Conservation (phyloP, 768 basidiomycete species). For the Serendipita sp. region DNA sequence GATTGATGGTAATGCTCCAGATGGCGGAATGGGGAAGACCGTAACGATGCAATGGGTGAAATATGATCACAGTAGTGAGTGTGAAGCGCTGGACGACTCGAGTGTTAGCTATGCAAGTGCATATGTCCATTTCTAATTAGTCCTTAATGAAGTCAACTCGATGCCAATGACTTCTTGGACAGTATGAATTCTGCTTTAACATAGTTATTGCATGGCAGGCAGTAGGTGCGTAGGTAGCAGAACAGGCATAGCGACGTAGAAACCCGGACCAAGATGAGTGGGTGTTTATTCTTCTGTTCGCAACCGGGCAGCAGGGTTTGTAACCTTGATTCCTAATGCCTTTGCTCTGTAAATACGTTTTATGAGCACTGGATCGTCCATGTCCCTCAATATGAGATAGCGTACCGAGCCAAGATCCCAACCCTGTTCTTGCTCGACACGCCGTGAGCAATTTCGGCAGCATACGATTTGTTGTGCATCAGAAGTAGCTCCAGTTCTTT, state of each 20-base stretch:
- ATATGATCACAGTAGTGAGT: conserved; percentile 85
- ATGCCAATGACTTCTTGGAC: neutral
- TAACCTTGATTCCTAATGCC: conserved; percentile 80
- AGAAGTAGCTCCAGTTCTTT: conserved; percentile 88
- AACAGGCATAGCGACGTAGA: neutral
- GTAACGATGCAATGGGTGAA: conserved; percentile 61
- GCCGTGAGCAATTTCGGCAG: conserved; percentile 92
- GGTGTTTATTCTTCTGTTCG: conserved; percentile 67
- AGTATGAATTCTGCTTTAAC: neutral
- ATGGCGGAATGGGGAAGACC: conserved; percentile 13
- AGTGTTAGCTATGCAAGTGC: conserved; percentile 97
- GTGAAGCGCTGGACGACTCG: conserved; percentile 50
- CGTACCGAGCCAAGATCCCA: conserved; percentile 72
- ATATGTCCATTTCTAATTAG: conserved; percentile 44
- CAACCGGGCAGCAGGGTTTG: conserved; percentile 81
- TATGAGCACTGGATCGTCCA: conserved; percentile 4
- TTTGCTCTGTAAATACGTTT: conserved; percentile 42
- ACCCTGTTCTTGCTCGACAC: conserved; percentile 93
- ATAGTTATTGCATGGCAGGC: conserved; percentile 2
- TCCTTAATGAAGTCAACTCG: neutral
- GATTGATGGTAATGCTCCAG: conserved; percentile 29
- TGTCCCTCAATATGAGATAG: conserved; percentile 7
- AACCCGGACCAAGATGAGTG: neutral
- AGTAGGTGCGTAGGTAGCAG: neutral
- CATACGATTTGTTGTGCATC: conserved; percentile 95